phyloP scores from a whole-genome alignment of 768 basidiomycete genomes.

The Albatrellus ellisii region DNA sequence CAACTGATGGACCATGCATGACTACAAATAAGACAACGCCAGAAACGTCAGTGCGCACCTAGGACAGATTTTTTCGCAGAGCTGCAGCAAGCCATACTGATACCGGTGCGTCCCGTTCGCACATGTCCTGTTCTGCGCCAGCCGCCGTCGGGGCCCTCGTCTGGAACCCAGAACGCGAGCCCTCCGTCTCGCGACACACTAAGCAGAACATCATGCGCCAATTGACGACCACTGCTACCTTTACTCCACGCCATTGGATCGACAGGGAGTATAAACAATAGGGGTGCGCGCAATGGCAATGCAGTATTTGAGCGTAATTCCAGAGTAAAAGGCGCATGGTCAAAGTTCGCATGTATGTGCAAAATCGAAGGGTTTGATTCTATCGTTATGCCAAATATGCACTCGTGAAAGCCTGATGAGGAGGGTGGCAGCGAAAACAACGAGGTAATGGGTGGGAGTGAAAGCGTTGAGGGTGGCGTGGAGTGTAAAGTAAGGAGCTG shows the following conservation, averaged over 20 bases:
- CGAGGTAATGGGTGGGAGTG: constrained; percentile 38
- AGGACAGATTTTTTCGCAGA: constrained; percentile 87
- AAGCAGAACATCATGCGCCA: constrained; percentile 58
- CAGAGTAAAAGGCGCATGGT: constrained; percentile 26
- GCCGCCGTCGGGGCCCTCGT: constrained; percentile 17
- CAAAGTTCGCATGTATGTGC: constrained; percentile 33
- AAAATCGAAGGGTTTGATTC: constrained; percentile 36
- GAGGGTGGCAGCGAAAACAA: constrained; percentile 49
- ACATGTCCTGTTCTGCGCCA: constrained; percentile 70
- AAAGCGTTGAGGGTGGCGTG: constrained; percentile 26
- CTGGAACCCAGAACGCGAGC: constrained; percentile 78
- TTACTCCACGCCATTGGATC: constrained; percentile 81
- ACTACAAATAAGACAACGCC: background rate
- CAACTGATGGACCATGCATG: constrained; percentile 31
- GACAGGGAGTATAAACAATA: constrained; percentile 49
- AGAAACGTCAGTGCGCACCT: constrained; percentile 29
- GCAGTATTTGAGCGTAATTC: constrained; percentile 32
- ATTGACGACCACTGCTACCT: constrained; percentile 10
- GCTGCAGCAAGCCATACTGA: constrained; percentile 72
- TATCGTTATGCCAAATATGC: constrained; percentile 54
- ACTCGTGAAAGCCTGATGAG: constrained; percentile 28
- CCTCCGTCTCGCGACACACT: constrained; percentile 69
- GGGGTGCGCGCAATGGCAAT: constrained; percentile 37
- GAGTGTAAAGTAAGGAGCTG: constrained; percentile 41
- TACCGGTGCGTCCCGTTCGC: constrained; percentile 49